These are phyloP conservation scores for Jackrogersella minutella DNA, from an alignment of 495 filamentous ascomycete genomes.

Conservation along the genomic window DNA sequence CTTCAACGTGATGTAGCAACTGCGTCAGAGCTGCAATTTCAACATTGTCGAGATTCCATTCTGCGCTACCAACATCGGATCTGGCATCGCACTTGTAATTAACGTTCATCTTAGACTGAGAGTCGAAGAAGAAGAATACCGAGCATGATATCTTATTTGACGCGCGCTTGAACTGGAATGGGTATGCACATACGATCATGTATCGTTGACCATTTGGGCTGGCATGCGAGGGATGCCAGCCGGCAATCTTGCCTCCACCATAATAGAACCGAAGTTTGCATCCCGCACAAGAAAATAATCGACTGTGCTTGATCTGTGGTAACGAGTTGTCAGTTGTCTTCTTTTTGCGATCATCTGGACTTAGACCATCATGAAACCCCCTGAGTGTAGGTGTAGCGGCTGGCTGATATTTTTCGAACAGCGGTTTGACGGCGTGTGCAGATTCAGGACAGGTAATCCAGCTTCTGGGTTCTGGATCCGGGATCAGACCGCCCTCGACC, in stretches of 20 bases:
- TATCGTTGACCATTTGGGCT: constrained; percentile 18
- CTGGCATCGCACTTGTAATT: background rate
- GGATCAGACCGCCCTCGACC: background rate
- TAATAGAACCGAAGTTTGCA: constrained; percentile 3
- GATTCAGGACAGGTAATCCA: background rate
- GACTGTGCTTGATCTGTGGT: background rate
- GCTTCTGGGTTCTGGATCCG: background rate
- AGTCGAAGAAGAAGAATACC: background rate
- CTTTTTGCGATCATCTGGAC: background rate
- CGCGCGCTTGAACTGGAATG: background rate
- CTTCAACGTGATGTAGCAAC: background rate
- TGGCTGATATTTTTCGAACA: background rate
- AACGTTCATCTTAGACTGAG: background rate
- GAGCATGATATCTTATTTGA: background rate
- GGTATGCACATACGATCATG: background rate
- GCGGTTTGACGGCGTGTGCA: constrained; percentile 6
- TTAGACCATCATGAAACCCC: constrained; percentile 15
- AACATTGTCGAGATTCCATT: constrained; percentile 23
- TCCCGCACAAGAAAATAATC: background rate
- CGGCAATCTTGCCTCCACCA: background rate
- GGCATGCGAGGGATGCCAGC: constrained; percentile 19
- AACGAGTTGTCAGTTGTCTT: background rate
- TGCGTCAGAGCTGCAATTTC: background rate
- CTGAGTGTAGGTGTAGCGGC: background rate
- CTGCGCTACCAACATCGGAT: background rate